phyloP scores from a whole-genome alignment of 164 flowering plant species.

The Cinnamomum micranthum region DNA sequence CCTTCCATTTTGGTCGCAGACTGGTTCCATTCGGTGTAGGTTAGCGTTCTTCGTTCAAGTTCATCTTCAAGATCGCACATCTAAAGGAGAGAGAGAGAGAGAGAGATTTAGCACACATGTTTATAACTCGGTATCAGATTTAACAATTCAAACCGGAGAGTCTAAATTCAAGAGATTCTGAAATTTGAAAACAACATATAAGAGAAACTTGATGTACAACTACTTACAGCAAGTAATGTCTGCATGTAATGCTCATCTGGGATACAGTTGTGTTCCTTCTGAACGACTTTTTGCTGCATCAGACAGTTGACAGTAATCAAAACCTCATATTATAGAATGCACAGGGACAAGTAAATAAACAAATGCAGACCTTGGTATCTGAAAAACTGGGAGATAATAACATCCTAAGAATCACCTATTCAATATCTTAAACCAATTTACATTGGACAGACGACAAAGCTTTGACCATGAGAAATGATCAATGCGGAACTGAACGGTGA shows the following conservation, averaged over 20 bases:
- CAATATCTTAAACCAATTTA: not conserved
- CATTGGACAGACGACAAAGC: not conserved
- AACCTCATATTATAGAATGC: not conserved
- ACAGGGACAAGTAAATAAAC: not conserved
- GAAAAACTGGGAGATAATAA: not conserved
- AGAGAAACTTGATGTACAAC: not conserved
- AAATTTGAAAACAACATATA: not conserved
- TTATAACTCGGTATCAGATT: not conserved
- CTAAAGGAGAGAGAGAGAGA: constrained; percentile 23
- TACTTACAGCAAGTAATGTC: constrained; percentile 79
- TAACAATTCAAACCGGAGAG: not conserved
- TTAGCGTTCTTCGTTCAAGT: constrained; percentile 77
- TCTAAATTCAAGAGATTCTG: not conserved
- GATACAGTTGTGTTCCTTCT: constrained; percentile 92
- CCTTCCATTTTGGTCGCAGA: constrained; percentile 44
- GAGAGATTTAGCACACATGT: not conserved
- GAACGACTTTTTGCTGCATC: constrained; percentile 62
- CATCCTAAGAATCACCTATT: not conserved
- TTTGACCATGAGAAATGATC: not conserved
- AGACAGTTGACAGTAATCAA: constrained; percentile 3
- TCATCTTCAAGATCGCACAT: constrained; percentile 72
- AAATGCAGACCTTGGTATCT: not conserved
- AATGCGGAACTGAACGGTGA: not conserved
- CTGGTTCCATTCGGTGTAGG: constrained; percentile 73
- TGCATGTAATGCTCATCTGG: constrained; percentile 96